Percentiles rank a stretch among this genome's conserved stretches.
phyloP scores from a whole-genome alignment of 2,329 filamentous ascomycete species.

The Truncatella angustata region DNA sequence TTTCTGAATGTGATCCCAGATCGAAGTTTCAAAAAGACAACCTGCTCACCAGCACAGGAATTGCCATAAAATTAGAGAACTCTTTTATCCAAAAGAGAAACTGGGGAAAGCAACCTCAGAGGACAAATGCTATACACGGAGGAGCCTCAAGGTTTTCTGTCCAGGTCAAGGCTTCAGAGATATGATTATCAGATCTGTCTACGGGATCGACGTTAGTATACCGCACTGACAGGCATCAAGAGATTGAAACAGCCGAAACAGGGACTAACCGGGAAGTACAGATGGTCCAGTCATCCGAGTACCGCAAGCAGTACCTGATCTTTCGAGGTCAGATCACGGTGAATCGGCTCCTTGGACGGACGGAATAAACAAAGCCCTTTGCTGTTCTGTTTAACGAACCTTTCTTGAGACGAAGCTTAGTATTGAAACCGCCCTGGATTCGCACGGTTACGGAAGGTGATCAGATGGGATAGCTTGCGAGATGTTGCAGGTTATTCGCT shows the following conservation, averaged over 20 bases:
- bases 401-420: slow-evolving; percentile 24
- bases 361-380: slow-evolving; percentile 17
- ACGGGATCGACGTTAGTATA: slow-evolving; percentile 38
- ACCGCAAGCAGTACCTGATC: slow-evolving; percentile 18
- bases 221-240: slow-evolving; percentile 34
- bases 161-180: not conserved
- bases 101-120: not conserved
- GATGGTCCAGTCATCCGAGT: slow-evolving; percentile 19
- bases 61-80: not conserved
- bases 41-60: slow-evolving; percentile 8
- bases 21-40: not conserved
- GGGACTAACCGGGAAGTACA: slow-evolving; percentile 26
- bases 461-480: slow-evolving; percentile 7
- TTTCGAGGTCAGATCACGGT: slow-evolving; percentile 12
- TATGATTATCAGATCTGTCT: slow-evolving; percentile 26
- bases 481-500: not conserved
- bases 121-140: not conserved
- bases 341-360: slow-evolving; percentile 16
- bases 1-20: not conserved
- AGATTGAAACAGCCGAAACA: slow-evolving; percentile 41
- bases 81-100: not conserved
- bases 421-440: slow-evolving; percentile 19
- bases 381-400: slow-evolving; percentile 19
- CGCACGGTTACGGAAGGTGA: slow-evolving; percentile 10
- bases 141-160: not conserved